Evolutionary conservation across 352 stramenopile genomes (phyloP).

Genomic region (Phytophthora megakarya): DNA sequence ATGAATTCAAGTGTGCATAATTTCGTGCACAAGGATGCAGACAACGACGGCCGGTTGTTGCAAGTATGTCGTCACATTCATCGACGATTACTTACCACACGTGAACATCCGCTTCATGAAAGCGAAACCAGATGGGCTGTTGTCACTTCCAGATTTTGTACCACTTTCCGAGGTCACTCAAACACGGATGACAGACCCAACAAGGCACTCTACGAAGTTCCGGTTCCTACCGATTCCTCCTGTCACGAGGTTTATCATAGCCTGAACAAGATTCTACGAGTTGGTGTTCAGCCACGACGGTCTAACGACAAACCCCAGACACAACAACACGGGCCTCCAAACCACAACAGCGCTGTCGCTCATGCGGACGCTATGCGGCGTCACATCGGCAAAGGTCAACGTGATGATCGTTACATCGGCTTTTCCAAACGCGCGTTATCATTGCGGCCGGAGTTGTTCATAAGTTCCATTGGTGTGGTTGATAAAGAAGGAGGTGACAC

Average conservation of each 20-base stretch:
- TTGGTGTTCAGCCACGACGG: background rate
- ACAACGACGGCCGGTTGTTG: too few relatives aligned
- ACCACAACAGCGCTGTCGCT: background rate
- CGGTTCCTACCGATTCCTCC: too few relatives aligned
- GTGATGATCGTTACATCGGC: background rate
- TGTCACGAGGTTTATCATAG: too few relatives aligned
- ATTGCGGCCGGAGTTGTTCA: background rate
- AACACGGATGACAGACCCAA: background rate
- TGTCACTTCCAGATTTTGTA: background rate
- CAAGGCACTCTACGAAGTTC: background rate
- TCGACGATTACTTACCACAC: too few relatives aligned
- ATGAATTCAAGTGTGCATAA: too few relatives aligned
- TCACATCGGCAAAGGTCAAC: background rate
- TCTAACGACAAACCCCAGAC: background rate
- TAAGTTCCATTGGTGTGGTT: background rate
- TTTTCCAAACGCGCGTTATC: background rate
- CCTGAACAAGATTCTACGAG: background rate
- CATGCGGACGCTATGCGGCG: background rate
- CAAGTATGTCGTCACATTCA: too few relatives aligned
- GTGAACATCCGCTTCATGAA: too few relatives aligned
- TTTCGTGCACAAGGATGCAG: too few relatives aligned
- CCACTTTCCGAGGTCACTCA: background rate
- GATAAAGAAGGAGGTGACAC: background rate
- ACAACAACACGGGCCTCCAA: background rate
- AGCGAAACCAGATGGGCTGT: background rate